Conservation (phyloP, 2,329 filamentous ascomycete genomes). For the Fusarium nygamai region DNA sequence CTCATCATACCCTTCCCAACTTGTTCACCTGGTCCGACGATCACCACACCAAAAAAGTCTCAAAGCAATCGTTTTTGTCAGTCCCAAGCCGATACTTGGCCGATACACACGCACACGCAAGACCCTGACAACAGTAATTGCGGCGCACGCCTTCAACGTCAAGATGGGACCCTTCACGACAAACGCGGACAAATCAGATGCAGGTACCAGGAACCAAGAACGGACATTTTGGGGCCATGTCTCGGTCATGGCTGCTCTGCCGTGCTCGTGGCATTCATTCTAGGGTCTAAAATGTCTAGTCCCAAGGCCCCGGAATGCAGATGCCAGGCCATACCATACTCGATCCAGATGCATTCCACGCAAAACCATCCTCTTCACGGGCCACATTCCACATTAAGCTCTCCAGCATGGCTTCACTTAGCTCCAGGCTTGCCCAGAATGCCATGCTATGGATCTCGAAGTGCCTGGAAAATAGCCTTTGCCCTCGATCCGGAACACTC, state of each 20-base stretch:
- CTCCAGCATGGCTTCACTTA: conserved; percentile 23
- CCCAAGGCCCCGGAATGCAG: conserved; percentile 22
- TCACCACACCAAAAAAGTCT: not conserved
- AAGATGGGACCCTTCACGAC: not conserved
- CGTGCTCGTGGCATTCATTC: conserved; percentile 11
- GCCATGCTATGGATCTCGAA: conserved; percentile 18
- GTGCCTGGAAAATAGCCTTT: conserved; percentile 7
- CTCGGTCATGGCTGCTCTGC: conserved; percentile 9
- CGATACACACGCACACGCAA: not conserved
- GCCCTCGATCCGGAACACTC: conserved; percentile 24
- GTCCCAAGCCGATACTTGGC: not conserved
- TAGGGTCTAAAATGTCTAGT: conserved; percentile 10
- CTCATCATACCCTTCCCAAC: not conserved
- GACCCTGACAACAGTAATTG: conserved; percentile 19
- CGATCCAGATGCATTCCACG: conserved; percentile 30
- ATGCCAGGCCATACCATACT: conserved; percentile 20
- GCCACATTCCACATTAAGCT: conserved; percentile 34
- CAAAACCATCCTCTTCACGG: conserved; percentile 5
- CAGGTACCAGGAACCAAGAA: conserved; percentile 28
- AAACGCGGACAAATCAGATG: conserved; percentile 24
- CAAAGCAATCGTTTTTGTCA: not conserved
- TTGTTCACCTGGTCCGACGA: not conserved
- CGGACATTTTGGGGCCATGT: conserved; percentile 1
- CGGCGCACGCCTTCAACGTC: not conserved
- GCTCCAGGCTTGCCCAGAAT: conserved; percentile 30